phyloP scores from a whole-genome alignment of 2,329 filamentous ascomycete genomes.

The Dactylellina drechsleri region DNA sequence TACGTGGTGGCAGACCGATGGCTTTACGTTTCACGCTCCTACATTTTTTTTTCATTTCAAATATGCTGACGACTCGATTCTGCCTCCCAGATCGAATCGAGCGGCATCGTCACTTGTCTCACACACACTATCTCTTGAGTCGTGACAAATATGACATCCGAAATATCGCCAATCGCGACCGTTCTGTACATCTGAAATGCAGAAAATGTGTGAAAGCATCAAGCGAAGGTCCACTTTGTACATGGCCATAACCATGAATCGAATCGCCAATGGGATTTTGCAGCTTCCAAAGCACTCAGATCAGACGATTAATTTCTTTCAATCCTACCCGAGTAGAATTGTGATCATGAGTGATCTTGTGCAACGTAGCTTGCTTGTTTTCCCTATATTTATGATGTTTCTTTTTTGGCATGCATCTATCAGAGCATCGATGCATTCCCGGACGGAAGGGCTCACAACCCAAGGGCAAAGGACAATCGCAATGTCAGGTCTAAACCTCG shows the following conservation, averaged over 20 bases:
- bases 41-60: background rate
- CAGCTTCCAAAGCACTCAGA: constrained; percentile 14
- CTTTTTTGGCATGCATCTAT: constrained; percentile 46
- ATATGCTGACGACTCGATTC: constrained; percentile 11
- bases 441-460: constrained; percentile 21
- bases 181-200: background rate
- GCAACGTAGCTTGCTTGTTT: constrained; percentile 37
- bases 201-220: constrained; percentile 13
- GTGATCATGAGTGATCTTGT: constrained; percentile 54
- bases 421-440: constrained; percentile 45
- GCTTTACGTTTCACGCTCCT: constrained; percentile 4
- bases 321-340: background rate
- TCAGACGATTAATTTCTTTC: background rate
- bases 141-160: constrained; percentile 44
- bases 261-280: constrained; percentile 26
- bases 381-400: background rate
- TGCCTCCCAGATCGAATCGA: constrained; percentile 1
- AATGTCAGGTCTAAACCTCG: background rate
- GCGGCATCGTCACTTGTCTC: constrained; percentile 21
- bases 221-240: constrained; percentile 14
- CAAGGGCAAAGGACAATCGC: constrained; percentile 22
- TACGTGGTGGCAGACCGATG: constrained; percentile 9
- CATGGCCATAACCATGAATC: background rate
- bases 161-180: constrained; percentile 27
- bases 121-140: background rate